Evolutionary conservation across 768 basidiomycete genomes (phyloP).

Genomic region (Atractiella rhizophila): DNA sequence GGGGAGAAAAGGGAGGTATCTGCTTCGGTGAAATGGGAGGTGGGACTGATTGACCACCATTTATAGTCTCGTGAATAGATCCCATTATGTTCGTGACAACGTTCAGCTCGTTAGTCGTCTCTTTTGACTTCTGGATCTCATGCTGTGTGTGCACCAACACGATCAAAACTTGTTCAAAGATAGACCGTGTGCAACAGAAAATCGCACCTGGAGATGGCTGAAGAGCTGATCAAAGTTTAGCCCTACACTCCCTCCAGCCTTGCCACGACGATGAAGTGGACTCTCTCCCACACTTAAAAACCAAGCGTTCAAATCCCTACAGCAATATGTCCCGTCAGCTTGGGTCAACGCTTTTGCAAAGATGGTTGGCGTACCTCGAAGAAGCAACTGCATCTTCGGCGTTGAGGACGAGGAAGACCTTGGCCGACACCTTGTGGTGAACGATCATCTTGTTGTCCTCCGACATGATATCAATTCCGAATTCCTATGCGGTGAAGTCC

Average conservation of each 20-base stretch:
- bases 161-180: no score
- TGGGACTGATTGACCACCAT: slow-evolving; percentile 45
- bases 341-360: not conserved
- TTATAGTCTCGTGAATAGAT: slow-evolving; percentile 72
- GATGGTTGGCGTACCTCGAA: not conserved
- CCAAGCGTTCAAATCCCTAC: slow-evolving; percentile 13
- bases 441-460: slow-evolving; percentile 96
- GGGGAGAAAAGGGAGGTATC: slow-evolving; percentile 12
- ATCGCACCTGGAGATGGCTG: slow-evolving; percentile 42
- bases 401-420: no score
- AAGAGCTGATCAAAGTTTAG: slow-evolving; percentile 80
- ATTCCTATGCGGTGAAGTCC: no score
- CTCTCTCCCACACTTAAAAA: slow-evolving; percentile 12
- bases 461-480: slow-evolving; percentile 94
- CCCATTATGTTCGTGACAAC: slow-evolving; percentile 50
- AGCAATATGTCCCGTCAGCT: not conserved
- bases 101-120: slow-evolving; percentile 66
- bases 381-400: slow-evolving; percentile 35
- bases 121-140: slow-evolving; percentile 84
- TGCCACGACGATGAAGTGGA: slow-evolving; percentile 5
- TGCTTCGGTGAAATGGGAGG: slow-evolving; percentile 12
- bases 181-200: no score
- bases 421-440: slow-evolving; percentile 94
- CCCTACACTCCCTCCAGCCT: slow-evolving; percentile 10
- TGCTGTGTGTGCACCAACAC: slow-evolving; percentile 25